Percentiles rank a stretch among this genome's conserved stretches.
These are phyloP conservation scores for Colletotrichum destructivum DNA, from an alignment of 2,329 filamentous ascomycete genomes.

Conservation along the genomic window DNA sequence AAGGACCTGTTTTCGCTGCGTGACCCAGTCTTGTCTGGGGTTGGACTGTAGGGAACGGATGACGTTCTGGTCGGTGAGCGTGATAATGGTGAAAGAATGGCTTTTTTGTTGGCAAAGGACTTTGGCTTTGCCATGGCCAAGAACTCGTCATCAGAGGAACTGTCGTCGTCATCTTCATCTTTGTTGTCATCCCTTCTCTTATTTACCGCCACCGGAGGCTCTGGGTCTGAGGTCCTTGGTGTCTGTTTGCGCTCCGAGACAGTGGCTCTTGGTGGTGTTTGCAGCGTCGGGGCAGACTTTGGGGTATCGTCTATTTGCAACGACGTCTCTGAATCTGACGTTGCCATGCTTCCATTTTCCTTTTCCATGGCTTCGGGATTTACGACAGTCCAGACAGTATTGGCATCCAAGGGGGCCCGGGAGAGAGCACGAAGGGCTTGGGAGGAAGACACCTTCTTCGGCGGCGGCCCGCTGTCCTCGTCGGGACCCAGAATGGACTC, in stretches of 20 bases:
- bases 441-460: slow-evolving; percentile 70
- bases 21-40: slow-evolving; percentile 12
- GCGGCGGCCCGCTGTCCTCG: slow-evolving; percentile 58
- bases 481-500: slow-evolving; percentile 54
- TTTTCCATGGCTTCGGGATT: slow-evolving; percentile 46
- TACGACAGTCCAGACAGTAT: slow-evolving; percentile 67
- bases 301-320: slow-evolving; percentile 22
- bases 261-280: slow-evolving; percentile 1
- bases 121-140: slow-evolving; percentile 57
- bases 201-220: neutral
- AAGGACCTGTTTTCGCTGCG: neutral
- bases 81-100: slow-evolving; percentile 38
- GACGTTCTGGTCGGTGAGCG: slow-evolving; percentile 33
- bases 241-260: slow-evolving; percentile 5
- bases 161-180: slow-evolving; percentile 46
- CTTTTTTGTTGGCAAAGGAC: slow-evolving; percentile 49
- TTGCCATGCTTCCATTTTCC: slow-evolving; percentile 34
- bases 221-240: neutral
- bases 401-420: slow-evolving; percentile 65
- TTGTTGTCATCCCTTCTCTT: slow-evolving; percentile 10
- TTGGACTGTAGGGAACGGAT: slow-evolving; percentile 26
- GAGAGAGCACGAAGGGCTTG: slow-evolving; percentile 68
- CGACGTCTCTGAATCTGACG: slow-evolving; percentile 34
- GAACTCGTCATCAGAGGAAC: slow-evolving; percentile 59
- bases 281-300: neutral